These are phyloP conservation scores for Trichothecium roseum DNA, from an alignment of 2,329 filamentous ascomycete genomes.

Conservation along the genomic window DNA sequence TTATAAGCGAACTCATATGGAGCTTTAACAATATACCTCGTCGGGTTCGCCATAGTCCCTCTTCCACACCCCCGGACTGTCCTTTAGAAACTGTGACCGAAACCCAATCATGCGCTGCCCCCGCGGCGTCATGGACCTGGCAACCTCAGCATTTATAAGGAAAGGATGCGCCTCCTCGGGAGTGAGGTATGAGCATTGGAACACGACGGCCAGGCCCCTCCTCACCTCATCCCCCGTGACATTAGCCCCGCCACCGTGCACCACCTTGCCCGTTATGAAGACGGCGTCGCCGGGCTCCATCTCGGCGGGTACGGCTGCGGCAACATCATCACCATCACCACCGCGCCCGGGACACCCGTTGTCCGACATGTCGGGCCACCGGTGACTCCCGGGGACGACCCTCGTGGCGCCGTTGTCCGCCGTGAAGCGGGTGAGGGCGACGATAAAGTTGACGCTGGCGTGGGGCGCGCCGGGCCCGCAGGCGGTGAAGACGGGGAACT, in stretches of 20 bases:
- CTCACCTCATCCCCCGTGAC: constrained; percentile 8
- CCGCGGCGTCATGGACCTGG: constrained; percentile 4
- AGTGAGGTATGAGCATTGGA: constrained; percentile 6
- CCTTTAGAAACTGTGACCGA: constrained; percentile 7
- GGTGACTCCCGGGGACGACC: constrained; percentile 11
- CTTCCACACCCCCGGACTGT: constrained; percentile 8
- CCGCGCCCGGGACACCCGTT: no score
- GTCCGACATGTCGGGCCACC: constrained; percentile 16
- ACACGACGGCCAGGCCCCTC: constrained; percentile 5
- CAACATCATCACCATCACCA: no score
- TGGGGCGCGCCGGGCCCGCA: constrained; percentile 6
- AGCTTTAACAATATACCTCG: constrained; percentile 5
- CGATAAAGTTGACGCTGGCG: constrained; percentile 9
- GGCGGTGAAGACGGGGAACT: constrained; percentile 6
- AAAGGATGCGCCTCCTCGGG: constrained; percentile 8
- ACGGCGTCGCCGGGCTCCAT: constrained; percentile 18
- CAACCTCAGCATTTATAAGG: constrained; percentile 5
- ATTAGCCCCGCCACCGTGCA: constrained; percentile 20
- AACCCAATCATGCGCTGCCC: constrained; percentile 8
- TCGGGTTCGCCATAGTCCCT: constrained; percentile 5
- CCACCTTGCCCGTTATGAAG: constrained; percentile 20
- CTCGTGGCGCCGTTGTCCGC: constrained; percentile 11
- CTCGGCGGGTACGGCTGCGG: constrained; percentile 12
- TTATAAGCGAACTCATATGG: not conserved
- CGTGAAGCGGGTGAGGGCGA: constrained; percentile 9